These are phyloP conservation scores for Piedraia hortae DNA, from an alignment of 2,329 filamentous ascomycete species.

Conservation along the genomic window DNA sequence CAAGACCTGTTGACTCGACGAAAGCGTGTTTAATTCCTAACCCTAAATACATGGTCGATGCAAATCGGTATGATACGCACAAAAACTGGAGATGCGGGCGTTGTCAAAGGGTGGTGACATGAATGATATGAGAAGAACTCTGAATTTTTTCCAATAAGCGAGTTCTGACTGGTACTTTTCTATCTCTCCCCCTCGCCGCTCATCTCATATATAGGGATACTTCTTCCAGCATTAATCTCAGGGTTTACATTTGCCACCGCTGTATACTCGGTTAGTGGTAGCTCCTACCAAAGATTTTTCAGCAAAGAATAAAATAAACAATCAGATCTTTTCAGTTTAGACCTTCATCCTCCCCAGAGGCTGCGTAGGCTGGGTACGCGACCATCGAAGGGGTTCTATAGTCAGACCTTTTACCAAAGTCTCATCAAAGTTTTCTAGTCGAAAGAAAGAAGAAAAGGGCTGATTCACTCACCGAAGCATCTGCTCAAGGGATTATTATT, in stretches of 20 bases:
- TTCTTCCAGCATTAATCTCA: too few species aligned
- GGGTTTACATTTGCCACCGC: background rate
- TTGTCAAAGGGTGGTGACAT: background rate
- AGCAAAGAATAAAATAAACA: background rate
- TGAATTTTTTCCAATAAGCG: background rate
- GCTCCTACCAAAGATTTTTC: background rate
- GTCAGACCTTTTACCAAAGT: slow-evolving; percentile 38
- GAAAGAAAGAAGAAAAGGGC: too few species aligned
- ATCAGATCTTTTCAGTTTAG: slow-evolving; percentile 57
- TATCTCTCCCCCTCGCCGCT: slow-evolving; percentile 1
- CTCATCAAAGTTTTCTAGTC: too few species aligned
- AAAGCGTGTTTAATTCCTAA: background rate
- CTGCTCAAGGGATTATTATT: too few species aligned
- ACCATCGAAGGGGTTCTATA: slow-evolving; percentile 11
- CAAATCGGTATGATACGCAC: slow-evolving; percentile 1
- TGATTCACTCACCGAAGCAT: too few species aligned
- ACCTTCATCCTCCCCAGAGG: slow-evolving; percentile 7
- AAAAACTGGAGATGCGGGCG: slow-evolving; percentile 1
- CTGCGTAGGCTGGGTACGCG: slow-evolving; percentile 2
- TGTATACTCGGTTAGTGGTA: slow-evolving; percentile 1
- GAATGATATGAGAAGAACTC: background rate
- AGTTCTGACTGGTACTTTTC: too few species aligned
- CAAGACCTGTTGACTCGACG: background rate
- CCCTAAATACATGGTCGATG: slow-evolving; percentile 1
- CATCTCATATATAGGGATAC: background rate